phyloP scores from a whole-genome alignment of 2,329 filamentous ascomycete species.

The Fusarium sp. region DNA sequence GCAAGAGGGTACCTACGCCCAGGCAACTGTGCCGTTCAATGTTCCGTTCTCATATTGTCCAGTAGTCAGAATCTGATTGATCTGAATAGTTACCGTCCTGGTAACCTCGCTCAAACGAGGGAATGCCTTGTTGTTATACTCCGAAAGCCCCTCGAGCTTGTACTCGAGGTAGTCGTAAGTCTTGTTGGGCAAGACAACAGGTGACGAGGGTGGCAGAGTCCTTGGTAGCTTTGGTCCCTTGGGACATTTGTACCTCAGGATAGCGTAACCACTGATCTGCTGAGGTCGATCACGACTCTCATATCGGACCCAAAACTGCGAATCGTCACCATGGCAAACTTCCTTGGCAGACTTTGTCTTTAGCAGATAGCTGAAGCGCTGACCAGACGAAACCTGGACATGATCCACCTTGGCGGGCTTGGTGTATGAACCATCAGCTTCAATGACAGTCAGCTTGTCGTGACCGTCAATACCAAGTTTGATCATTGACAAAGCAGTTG shows the following conservation, averaged over 20 bases:
- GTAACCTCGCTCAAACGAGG: conserved; percentile 59
- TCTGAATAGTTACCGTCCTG: conserved; percentile 58
- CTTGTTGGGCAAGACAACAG: conserved; percentile 48
- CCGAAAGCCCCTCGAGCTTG: conserved; percentile 31
- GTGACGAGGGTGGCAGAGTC: not conserved
- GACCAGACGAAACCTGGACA: conserved; percentile 17
- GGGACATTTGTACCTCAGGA: conserved; percentile 13
- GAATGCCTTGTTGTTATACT: conserved; percentile 29
- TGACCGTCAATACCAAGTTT: conserved; percentile 21
- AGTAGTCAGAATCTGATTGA: conserved; percentile 52
- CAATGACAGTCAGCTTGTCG: conserved; percentile 8
- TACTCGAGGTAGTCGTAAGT: conserved; percentile 57
- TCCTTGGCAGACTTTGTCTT: not conserved
- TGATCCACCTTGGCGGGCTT: conserved; percentile 7
- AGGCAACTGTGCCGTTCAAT: conserved; percentile 22
- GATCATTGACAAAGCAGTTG: conserved; percentile 19
- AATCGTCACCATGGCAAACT: not conserved
- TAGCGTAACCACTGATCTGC: conserved; percentile 19
- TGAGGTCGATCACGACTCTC: conserved; percentile 25
- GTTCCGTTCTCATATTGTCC: conserved; percentile 37
- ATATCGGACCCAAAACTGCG: conserved; percentile 26
- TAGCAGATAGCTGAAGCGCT: conserved; percentile 24
- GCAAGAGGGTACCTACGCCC: not conserved
- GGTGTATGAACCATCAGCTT: conserved; percentile 29
- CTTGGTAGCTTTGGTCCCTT: not conserved